Evolutionary conservation across 345 rosid species (phyloP), one percentile per base, ranked within the genome.

Genomic region (Bruguiera sexangula): DNA sequence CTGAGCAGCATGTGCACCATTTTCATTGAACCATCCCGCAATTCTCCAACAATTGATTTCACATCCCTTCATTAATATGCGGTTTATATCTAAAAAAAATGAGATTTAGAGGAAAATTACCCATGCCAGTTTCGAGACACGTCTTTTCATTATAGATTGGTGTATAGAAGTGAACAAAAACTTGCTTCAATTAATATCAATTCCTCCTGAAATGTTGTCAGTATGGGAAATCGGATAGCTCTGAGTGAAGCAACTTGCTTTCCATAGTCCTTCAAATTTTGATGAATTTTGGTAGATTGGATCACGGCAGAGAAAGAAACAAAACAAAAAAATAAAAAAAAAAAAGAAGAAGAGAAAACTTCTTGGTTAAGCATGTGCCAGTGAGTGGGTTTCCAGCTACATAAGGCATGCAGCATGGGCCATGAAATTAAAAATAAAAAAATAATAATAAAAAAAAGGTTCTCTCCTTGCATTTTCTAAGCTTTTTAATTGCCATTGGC

Each of bases 311-410:
- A 65, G 32, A 43, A 27, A 72, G 64, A 68, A 62, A 29, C 59
- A 71, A 27, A 19, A 8, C 7, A 62, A 31, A n/a, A n/a, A n/a
- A n/a, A 31, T n/a, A 31, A 27, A 69, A 7, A 8, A 34, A 43
- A 39, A 36, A 16, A 11, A 71, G 1, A 32, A 6, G 11, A 27
- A 36, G 31, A 30, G 60, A 22, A 52, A 34, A 53, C 27, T 34
- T 69, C 48, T 74, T 71, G 34, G 69, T 71, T 69, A 67, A 71
- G 80, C 90, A 89, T 85, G 89, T 85, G 96, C 85, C 54, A 64
- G 80, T 73, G 77, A 72, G 91, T 83, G 85, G 86, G 78, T 82
- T 82, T 89, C 84, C 91, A 86, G 87, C 90, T 82, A 32, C 6
- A 34, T 7, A 82, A 83, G 86, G 72, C 79, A 80, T 75, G 76